Evolutionary conservation across 192 early-diverging fungal genomes (phyloP).

Genomic region (Ambispora gerdemannii): DNA sequence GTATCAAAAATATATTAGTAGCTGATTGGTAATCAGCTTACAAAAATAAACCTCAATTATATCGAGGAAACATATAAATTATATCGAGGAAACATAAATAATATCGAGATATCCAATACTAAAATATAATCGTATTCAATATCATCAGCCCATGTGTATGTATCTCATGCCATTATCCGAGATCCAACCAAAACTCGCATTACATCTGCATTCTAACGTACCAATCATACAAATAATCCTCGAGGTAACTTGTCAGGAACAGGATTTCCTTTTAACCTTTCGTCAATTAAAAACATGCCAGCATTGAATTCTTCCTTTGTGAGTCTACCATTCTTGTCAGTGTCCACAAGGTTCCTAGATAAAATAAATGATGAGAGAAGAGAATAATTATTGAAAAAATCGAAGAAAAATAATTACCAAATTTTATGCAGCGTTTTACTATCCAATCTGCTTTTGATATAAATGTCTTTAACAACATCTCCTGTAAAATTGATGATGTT

Average conservation of each 20-base stretch:
- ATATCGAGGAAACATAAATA: no score
- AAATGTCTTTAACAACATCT: constrained; percentile 38
- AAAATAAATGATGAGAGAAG: background rate
- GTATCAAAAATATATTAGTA: no score
- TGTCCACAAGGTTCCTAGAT: constrained; percentile 41
- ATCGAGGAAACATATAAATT: no score
- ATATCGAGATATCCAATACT: no score
- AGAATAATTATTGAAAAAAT: background rate
- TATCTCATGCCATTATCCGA: no score
- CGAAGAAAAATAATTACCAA: constrained; percentile 31
- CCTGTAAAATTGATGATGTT: constrained; percentile 22
- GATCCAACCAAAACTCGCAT: no score
- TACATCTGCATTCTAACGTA: no score
- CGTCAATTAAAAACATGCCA: constrained; percentile 49
- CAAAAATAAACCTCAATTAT: no score
- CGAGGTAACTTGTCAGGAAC: constrained; percentile 9
- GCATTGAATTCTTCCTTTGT: constrained; percentile 42
- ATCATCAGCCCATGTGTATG: no score
- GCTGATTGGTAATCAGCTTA: no score
- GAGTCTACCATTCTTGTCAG: constrained; percentile 39
- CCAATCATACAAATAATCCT: no score
- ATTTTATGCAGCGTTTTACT: constrained; percentile 42
- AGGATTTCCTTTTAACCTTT: constrained; percentile 35
- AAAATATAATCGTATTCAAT: no score
- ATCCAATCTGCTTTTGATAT: constrained; percentile 39